Evolutionary conservation across 2,329 filamentous ascomycete genomes (phyloP).

Genomic region (Clarireedia paspali): DNA sequence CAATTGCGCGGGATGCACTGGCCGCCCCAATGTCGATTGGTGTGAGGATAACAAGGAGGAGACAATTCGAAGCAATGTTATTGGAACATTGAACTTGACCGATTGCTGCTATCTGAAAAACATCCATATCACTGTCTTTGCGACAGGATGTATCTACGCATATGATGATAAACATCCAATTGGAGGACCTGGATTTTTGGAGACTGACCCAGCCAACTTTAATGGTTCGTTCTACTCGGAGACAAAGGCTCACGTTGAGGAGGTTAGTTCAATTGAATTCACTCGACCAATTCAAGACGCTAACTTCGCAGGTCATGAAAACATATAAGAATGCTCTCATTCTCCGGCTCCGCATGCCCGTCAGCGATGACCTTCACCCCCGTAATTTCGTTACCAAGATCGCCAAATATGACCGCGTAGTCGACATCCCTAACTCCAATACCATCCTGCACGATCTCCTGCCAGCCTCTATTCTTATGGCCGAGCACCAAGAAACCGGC

Average conservation of each 20-base stretch:
- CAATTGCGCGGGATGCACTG: constrained; percentile 59
- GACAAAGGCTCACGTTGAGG: constrained; percentile 58
- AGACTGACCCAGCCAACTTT: constrained; percentile 59
- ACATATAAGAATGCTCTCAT: constrained; percentile 54
- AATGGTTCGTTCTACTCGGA: constrained; percentile 60
- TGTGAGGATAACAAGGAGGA: constrained; percentile 63
- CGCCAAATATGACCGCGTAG: constrained; percentile 53
- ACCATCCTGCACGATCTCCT: constrained; percentile 58
- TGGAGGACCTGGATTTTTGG: constrained; percentile 50
- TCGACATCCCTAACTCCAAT: constrained; percentile 63
- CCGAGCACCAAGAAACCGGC: constrained; percentile 53
- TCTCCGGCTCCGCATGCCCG: constrained; percentile 61
- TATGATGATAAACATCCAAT: constrained; percentile 55
- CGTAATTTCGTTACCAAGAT: constrained; percentile 67
- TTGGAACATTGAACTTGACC: constrained; percentile 55
- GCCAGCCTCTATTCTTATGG: constrained; percentile 50
- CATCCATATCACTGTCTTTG: constrained; percentile 58
- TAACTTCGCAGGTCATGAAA: constrained; percentile 46
- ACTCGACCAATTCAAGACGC: neutral
- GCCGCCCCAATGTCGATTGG: constrained; percentile 63
- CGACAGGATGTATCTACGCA: constrained; percentile 60
- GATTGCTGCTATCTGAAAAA: constrained; percentile 51
- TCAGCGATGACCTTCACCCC: constrained; percentile 57
- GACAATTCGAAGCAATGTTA: constrained; percentile 59
- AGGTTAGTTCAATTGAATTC: constrained; percentile 35